phyloP scores from a whole-genome alignment of 371 early-diverging fungal genomes.

The Batrachochytrium dendrobatidis region DNA sequence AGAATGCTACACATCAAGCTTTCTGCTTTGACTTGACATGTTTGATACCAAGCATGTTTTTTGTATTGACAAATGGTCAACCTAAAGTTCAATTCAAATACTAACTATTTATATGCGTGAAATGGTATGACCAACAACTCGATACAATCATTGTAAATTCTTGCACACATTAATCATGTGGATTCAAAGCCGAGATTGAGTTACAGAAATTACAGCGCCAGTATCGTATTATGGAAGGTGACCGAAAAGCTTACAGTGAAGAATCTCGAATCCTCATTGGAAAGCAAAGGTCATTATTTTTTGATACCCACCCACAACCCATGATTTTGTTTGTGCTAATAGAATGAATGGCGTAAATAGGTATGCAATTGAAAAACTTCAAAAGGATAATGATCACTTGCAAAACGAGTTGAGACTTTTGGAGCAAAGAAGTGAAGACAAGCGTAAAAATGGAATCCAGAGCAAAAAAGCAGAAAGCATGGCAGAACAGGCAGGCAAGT shows the following conservation, averaged over 20 bases:
- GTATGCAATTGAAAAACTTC: constrained; percentile 41
- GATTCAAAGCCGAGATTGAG: constrained; percentile 41
- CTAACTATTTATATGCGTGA: background rate
- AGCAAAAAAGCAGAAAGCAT: constrained; percentile 41
- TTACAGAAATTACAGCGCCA: constrained; percentile 48
- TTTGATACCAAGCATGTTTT: background rate
- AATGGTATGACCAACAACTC: background rate
- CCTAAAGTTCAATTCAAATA: background rate
- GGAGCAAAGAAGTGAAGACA: constrained; percentile 38
- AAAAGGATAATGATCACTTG: constrained; percentile 40
- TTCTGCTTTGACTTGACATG: background rate
- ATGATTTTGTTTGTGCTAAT: background rate
- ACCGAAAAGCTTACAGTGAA: constrained; percentile 50
- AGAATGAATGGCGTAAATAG: constrained; percentile 14
- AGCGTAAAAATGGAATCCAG: constrained; percentile 32
- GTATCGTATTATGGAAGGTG: constrained; percentile 56
- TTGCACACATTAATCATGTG: background rate
- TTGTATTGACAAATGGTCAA: background rate
- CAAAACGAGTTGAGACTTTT: constrained; percentile 39
- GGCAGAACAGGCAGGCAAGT: constrained; percentile 44
- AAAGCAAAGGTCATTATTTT: constrained; percentile 39
- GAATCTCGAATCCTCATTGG: constrained; percentile 42
- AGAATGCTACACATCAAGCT: background rate
- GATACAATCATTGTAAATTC: too few species aligned
- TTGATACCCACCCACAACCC: background rate